Base-by-base conservation (phyloP, 2,329 filamentous ascomycete species). In the Fusarium xylarioides region DNA sequence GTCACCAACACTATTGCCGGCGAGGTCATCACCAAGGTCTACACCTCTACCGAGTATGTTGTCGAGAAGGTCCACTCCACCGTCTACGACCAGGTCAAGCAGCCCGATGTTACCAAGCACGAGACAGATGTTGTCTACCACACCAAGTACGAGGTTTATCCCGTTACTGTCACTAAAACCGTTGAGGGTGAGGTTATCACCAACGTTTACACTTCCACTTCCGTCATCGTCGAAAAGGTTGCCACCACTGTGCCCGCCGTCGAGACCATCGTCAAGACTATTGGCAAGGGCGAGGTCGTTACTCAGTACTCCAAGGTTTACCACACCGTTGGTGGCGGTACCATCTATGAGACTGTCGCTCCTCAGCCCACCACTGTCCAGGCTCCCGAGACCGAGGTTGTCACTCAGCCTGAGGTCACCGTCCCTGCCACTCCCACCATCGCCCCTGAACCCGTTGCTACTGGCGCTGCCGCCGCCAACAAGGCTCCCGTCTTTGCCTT, bases 141-240 rank as follows among this genome's bases (percentile, higher is more conserved):
- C 8, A 86, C 84, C 37, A 64, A 82, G 52, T 87, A 85, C 16
- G 81, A 80, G 32, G 77, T 86, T 11, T 84, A 82, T 76, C 85
- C 85, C 18, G 74, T 86, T 10, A 82, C 82, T 7, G 75, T 79
- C 11, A 83, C 81, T 5, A 82, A 81, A 18, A 79, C 80, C 5
- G 81, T 76, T 14, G 62, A 66, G 46, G 74, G 77, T 4, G 70
- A 78, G 57, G 70, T 75, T 7, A 32, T 71, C 12, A 77, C 72
- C 57, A 70, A 73, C 28, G 77, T 77, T 10, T 75, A 79, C 62
- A 80, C 76, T 2, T 70, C 70, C 6, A 78, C 74, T 28, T 65
- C 74, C 21, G 66, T 74, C 26, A 49, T 80, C 9, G 75, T 83
- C 40, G 83, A 81, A 60, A 75, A 83, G 59, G 76, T 84, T 38